A percentile compares a stretch with the other conserved stretches of the same genome.
These are phyloP conservation scores for Tetradesmus obliquus DNA, from an alignment of 139 green algal species.

Conservation along the genomic window DNA sequence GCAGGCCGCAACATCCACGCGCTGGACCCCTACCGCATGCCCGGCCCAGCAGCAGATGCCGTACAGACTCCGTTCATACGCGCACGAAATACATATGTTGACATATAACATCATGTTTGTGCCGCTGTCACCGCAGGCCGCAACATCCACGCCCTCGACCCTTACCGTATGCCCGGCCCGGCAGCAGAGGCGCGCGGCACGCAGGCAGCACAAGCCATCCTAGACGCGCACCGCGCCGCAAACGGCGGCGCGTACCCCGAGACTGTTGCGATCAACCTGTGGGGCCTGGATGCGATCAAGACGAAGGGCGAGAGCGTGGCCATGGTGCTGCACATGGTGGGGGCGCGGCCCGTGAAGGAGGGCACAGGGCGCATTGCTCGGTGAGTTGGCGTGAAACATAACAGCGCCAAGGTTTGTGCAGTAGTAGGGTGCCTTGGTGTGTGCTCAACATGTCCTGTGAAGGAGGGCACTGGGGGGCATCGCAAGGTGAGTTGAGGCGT, in stretches of 20 bases:
- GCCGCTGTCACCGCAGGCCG: conserved; percentile 46
- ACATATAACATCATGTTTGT: too few species aligned
- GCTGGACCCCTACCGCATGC: conserved; percentile 98
- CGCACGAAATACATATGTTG: too few species aligned
- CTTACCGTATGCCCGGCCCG: conserved; percentile 95
- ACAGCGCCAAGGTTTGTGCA: too few species aligned
- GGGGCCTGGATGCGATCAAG: conserved; percentile 98
- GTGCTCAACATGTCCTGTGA: too few species aligned
- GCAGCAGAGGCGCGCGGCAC: conserved; percentile 83
- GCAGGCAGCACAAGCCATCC: conserved; percentile 68
- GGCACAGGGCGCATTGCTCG: conserved; percentile 89
- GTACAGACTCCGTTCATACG: background rate
- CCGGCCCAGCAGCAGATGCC: conserved; percentile 78
- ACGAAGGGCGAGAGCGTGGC: conserved; percentile 93
- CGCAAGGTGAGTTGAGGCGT: too few species aligned
- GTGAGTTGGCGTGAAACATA: conserved; percentile 68
- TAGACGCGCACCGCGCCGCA: conserved; percentile 67
- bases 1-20: conserved; percentile 94
- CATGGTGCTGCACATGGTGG: conserved; percentile 91
- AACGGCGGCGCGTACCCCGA: conserved; percentile 86
- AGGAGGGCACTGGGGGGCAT: too few species aligned
- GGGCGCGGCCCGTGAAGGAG: conserved; percentile 87
- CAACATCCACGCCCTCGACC: conserved; percentile 99
- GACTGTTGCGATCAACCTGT: conserved; percentile 97
- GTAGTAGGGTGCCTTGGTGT: too few species aligned